Evolutionary conservation across 805 yeast species (phyloP).

Genomic region (Zygosaccharomyces gambellarensis): DNA sequence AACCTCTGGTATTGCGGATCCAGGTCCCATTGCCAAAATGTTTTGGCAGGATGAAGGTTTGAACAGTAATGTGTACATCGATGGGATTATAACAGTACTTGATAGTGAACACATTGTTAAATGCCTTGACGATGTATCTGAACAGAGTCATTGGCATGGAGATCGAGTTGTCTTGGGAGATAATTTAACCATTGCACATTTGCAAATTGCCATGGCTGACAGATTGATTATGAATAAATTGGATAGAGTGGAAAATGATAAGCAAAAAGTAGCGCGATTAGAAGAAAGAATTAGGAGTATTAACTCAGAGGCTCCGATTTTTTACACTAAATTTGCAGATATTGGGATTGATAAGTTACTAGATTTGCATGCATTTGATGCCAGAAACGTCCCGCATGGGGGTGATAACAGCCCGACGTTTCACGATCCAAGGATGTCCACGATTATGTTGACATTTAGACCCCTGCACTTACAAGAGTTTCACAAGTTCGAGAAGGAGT

Average conservation of each 20-base stretch:
- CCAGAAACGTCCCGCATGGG: conserved; percentile 18
- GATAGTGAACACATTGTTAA: conserved; percentile 64
- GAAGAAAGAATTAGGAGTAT: conserved; percentile 40
- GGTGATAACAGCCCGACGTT: conserved; percentile 19
- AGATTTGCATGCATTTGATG: conserved; percentile 75
- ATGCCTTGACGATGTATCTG: conserved; percentile 57
- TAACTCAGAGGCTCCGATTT: conserved; percentile 64
- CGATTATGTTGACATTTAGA: conserved; percentile 47
- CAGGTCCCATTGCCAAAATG: conserved; percentile 95
- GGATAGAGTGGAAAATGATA: conserved; percentile 44
- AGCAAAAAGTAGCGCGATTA: conserved; percentile 32
- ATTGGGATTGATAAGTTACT: conserved; percentile 59
- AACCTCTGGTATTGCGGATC: conserved; percentile 96
- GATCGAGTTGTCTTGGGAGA: conserved; percentile 38
- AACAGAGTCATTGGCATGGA: conserved; percentile 66
- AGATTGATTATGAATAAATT: conserved; percentile 71
- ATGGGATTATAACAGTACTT: conserved; percentile 85
- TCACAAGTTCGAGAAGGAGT: conserved; percentile 45
- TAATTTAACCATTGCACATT: conserved; percentile 71
- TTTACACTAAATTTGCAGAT: conserved; percentile 69
- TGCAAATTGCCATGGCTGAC: conserved; percentile 90
- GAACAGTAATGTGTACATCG: conserved; percentile 77
- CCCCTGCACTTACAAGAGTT: conserved; percentile 36
- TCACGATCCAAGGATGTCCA: conserved; percentile 52
- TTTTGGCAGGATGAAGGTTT: conserved; percentile 95